A percentile compares a stretch with the other conserved stretches of the same genome.
Evolutionary conservation across 129 eudicot genomes (phyloP).

Genomic region (Daucus carota): DH1_v3.0 NC_030383.2:16786001-16786500

Average conservation of each 20-base stretch:
- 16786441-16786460: no score
- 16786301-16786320: slow-evolving; percentile 77
- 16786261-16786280: slow-evolving; percentile 50
- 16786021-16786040: background rate
- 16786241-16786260: slow-evolving; percentile 25
- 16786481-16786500: background rate
- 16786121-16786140: slow-evolving; percentile 48
- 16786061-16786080: background rate
- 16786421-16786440: background rate
- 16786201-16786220: slow-evolving; percentile 79
- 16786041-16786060: background rate
- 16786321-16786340: slow-evolving; percentile 74
- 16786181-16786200: slow-evolving; percentile 85
- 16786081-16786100: background rate
- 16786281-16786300: slow-evolving; percentile 59
- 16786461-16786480: no score
- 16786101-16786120: background rate
- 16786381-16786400: background rate
- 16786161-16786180: slow-evolving; percentile 94
- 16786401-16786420: background rate
- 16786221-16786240: slow-evolving; percentile 30
- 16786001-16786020: background rate
- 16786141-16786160: slow-evolving; percentile 93
- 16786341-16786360: slow-evolving; percentile 29
- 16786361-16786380: background rate